Base-by-base conservation (phyloP, 2,329 filamentous ascomycete genomes). In the Tolypocladium endophyticum region DNA sequence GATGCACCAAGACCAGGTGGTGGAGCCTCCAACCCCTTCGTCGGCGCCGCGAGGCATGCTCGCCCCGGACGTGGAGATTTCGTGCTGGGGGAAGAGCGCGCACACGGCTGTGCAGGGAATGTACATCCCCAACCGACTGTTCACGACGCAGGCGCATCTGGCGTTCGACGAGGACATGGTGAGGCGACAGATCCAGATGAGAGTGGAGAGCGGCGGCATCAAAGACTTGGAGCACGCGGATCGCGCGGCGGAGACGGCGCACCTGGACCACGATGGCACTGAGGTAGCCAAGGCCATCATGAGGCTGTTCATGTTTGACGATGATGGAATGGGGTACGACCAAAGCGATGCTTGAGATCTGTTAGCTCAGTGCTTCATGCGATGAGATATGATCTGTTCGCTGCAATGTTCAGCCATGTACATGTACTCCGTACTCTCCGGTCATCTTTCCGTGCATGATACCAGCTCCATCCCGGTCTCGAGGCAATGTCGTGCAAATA, bases 81-180 rank as follows among this genome's bases (percentile, higher is more conserved):
- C 81, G 38, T 75, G 82, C 50, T 80, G 92, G 59, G 90, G 85
- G 1, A 80, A 76, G 33, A 88, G 87, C 25, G 78, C 80, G 1
- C 79, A 81, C 61, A 93, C 89, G 65, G 72, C 78, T 3, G 81
- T 90, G 3, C 90, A 94, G 71, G 88, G 87, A 30, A 85, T 93
- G 78, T 93, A 92, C 69, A 74, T 80, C 41, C 78, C 81, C 25
- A 20, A 50, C 16, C 47, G 47, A 16, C 47, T 50, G 14, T 50
- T 50, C 14, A 50, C 47, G 47, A 25, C 47, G n/a, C 47, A 50
- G 25, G 47, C 47, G 1, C 47, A 50, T 20, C 47, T 50, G 25
- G 25, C 47, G 14, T 50, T 50, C 11, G 47, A 50, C 47, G 47
- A 50, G 25, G 47, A 50, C 47, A 50, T 50, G 47, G 47, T 50